These are phyloP conservation scores for Hortaea werneckii DNA, from an alignment of 2,329 filamentous ascomycete species.

Conservation along the genomic window DNA sequence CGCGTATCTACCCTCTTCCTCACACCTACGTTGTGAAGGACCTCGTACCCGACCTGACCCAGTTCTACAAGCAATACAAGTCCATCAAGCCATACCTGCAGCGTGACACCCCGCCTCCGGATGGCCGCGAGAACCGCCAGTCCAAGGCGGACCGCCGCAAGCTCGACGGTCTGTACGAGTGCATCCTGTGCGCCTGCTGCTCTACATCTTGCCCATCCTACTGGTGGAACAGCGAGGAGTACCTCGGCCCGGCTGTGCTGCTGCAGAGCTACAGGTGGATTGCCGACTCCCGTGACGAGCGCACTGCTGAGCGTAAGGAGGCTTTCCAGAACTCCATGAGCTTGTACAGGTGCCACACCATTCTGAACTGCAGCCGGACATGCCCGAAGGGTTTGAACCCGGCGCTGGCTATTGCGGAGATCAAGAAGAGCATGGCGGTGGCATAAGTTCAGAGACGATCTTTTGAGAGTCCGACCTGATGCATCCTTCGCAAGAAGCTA, in stretches of 20 bases:
- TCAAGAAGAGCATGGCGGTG: slow-evolving; percentile 90
- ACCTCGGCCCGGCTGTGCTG: slow-evolving; percentile 91
- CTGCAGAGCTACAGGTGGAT: slow-evolving; percentile 98
- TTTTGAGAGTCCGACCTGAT: too few species aligned
- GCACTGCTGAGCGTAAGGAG: slow-evolving; percentile 74
- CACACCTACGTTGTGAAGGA: slow-evolving; percentile 99
- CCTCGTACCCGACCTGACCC: slow-evolving; percentile 90
- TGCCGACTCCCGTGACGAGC: slow-evolving; percentile 87
- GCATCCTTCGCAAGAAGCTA: too few species aligned
- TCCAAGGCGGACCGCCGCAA: slow-evolving; percentile 86
- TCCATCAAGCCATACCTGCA: slow-evolving; percentile 98
- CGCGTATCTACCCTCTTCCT: slow-evolving; percentile 93
- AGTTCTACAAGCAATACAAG: slow-evolving; percentile 99
- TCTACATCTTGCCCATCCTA: slow-evolving; percentile 98
- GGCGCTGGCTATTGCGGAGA: slow-evolving; percentile 87
- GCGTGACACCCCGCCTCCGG: slow-evolving; percentile 69
- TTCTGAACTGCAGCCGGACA: slow-evolving; percentile 94
- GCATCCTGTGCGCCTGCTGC: slow-evolving; percentile 98
- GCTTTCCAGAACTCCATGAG: slow-evolving; percentile 98
- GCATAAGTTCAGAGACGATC: not conserved
- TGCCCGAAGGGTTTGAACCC: slow-evolving; percentile 99
- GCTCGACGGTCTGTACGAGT: slow-evolving; percentile 97
- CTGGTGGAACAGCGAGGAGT: slow-evolving; percentile 99
- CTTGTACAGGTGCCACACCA: slow-evolving; percentile 97
- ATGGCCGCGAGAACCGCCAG: slow-evolving; percentile 88